Base-by-base conservation (phyloP, 441 rosid genomes). In the Melastoma candidum region DNA sequence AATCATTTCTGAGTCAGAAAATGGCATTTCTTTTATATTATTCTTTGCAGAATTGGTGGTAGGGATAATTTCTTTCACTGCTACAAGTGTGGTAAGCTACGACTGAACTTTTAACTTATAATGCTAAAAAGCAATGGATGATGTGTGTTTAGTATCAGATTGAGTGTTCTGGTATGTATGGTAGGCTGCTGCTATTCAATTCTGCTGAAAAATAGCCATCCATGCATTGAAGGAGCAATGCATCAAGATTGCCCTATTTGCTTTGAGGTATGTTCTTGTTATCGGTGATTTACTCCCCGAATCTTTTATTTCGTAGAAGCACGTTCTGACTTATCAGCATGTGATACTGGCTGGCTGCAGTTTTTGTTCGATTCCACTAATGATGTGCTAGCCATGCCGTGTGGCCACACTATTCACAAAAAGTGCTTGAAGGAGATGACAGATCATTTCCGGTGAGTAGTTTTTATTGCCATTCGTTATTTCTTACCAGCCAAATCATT, bases 241-340 rank as follows among this genome's bases (percentile, higher is more conserved):
- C 95, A 89, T 70, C 90, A 83, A 60, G 72, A 89, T 57, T 89
- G 95, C 64, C 83, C 95, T 3, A 81, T 89, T 80, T 89, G 95
- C 77, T 83, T 89, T 10, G 95, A 89, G 97, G 97, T 85, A 70
- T 63, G 47, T 11, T 43, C 26, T 14, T 11, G 47, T 14, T 11
- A 17, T 17, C 22, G 12, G 12, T 29, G 39, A 52, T 11, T 8
- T 52, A n/a, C 10, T 7, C 13, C 8, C 11, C 39, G 54, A 6
- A 11, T 50, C 54, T 17, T 26, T n/a, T 24, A 12, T n/a, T 50
- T 25, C 39, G 2, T 12, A 17, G 39, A 49, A 47, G 27, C 22
- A 3, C 47, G 26, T 44, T 7, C 14, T 60, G 27, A 13, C 44
- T 12, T 32, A 1, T 11, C 1, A 12, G 36, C 49, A 2, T 11